Base-by-base conservation (phyloP, 257 asterid species). In the Parsonsia alboflavescens region DNA sequence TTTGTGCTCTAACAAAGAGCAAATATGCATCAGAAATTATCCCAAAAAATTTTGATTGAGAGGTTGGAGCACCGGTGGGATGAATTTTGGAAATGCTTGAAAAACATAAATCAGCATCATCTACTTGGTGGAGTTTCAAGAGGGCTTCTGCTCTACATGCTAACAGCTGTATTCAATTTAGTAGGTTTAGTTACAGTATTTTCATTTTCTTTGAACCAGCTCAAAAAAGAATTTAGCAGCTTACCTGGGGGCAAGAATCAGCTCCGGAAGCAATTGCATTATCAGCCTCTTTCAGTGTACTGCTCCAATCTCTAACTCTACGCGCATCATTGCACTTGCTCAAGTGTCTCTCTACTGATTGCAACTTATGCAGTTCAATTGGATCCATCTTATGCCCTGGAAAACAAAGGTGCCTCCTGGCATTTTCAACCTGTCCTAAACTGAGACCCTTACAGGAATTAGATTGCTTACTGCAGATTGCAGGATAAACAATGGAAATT, bases 61-160 rank as follows among this genome's bases (percentile, higher is more conserved):
- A 79, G 42, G 54, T 82, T 59, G 78, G 77, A 16, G 57, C 59
- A 44, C 78, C 28, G 24, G 75, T 53, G 16, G 68, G 42, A 52
- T 77, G 78, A 50, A 80, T 77, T 75, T 77, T 85, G 76, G 91
- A 84, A 76, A 85, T 53, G 52, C 82, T 78, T 46, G 97, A 83
- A 42, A 87, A 65, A 19, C 87, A 80, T 19, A 61, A 68, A 52
- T 75, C 79, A 10, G 96, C 96, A 73, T 86, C 93, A 8, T 90
- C 96, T 61, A 86, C 74, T 57, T 82, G 91, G 82, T 83, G 89
- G 76, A 92, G 93, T 86, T 94, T 92, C 84, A 92, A 77, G 75
- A 90, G 87, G 67, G 97, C 95, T 83, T 94, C 99, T 30, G 97
- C 96, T 81, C 89, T 87, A 82, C 96, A 90, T 48, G 97, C 92